Conservation (phyloP, 257 asterid species). For the Jaltomata sinuosa region DNA sequence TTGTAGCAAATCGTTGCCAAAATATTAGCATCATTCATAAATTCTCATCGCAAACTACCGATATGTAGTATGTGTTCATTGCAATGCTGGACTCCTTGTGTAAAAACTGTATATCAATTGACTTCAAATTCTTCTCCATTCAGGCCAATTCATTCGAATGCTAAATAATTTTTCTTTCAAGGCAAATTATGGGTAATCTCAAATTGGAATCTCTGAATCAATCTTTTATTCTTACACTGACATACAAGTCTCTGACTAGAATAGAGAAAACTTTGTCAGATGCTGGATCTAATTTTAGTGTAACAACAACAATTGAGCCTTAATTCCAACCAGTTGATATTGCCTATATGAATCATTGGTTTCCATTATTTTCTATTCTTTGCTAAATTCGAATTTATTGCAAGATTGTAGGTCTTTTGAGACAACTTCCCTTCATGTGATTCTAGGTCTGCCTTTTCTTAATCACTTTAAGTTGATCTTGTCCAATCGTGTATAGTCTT, state of each 20-base stretch:
- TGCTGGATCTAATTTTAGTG: background rate
- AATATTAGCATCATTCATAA: background rate
- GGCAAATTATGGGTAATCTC: background rate
- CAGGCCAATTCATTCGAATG: background rate
- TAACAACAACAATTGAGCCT: background rate
- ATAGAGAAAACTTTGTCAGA: background rate
- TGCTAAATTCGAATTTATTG: background rate
- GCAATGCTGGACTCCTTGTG: background rate
- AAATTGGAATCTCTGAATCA: background rate
- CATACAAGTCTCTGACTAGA: background rate
- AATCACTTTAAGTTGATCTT: background rate
- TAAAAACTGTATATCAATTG: background rate
- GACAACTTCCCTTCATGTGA: background rate
- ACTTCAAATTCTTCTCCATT: background rate
- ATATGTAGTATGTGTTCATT: background rate
- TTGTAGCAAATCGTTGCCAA: background rate
- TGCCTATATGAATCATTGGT: background rate
- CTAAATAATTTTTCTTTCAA: background rate
- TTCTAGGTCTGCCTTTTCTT: background rate
- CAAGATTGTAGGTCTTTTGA: background rate
- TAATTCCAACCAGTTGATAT: background rate
- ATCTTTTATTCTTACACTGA: background rate
- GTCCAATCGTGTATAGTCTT: background rate
- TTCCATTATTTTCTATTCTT: background rate
- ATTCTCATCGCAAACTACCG: background rate